phyloP scores from a whole-genome alignment of 208 protist genomes.

The Crithidia sp. region DNA sequence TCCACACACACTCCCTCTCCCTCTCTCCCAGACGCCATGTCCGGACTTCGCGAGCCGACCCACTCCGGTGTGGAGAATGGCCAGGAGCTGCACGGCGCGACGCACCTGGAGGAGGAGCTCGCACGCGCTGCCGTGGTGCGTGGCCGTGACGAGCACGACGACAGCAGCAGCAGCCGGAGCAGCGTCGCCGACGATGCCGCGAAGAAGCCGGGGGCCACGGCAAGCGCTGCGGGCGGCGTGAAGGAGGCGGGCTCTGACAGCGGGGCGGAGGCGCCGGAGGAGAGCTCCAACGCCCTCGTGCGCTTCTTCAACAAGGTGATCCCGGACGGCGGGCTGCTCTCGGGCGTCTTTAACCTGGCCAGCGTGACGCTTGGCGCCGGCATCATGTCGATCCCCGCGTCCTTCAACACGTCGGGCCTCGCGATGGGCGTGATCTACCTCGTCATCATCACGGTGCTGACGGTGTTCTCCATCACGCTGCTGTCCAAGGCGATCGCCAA shows the following conservation, averaged over 20 bases:
- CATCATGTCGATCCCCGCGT: conserved; percentile 66
- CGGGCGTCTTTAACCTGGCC: conserved; percentile 64
- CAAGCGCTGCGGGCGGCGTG: too few relatives aligned
- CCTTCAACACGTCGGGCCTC: conserved; percentile 57
- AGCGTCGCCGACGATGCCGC: too few relatives aligned
- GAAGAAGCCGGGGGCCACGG: too few relatives aligned
- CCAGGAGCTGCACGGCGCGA: not conserved
- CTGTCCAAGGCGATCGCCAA: conserved; percentile 37
- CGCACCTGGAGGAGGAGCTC: not conserved
- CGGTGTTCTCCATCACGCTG: conserved; percentile 62
- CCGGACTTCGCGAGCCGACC: not conserved
- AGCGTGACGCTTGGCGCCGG: conserved; percentile 67
- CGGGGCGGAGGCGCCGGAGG: too few relatives aligned
- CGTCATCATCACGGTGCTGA: conserved; percentile 46
- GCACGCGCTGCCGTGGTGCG: too few relatives aligned
- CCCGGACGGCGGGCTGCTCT: conserved; percentile 64
- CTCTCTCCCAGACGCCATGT: not conserved
- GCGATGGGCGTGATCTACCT: conserved; percentile 68
- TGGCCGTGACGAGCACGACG: too few relatives aligned
- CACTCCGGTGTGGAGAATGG: not conserved
- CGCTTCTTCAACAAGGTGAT: conserved; percentile 47
- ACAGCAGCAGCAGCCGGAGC: too few relatives aligned
- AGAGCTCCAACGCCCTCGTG: conserved; percentile 24
- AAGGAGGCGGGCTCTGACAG: too few relatives aligned
- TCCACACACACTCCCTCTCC: not conserved